These are phyloP conservation scores for Panicum miliaceum DNA, from an alignment of 176 grass and related monocot species.

Conservation along the genomic window DNA sequence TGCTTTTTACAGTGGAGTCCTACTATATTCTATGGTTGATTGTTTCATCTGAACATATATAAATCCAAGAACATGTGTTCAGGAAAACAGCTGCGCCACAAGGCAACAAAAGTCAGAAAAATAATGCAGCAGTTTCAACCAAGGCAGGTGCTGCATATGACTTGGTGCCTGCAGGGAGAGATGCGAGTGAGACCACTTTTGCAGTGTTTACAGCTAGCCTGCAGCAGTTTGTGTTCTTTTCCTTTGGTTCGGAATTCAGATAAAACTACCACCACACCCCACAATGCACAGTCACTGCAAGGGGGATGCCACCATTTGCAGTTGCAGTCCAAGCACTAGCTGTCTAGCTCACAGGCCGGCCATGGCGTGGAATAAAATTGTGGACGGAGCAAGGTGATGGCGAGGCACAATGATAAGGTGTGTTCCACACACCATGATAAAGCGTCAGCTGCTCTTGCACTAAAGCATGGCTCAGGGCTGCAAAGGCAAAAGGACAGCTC, in stretches of 20 bases:
- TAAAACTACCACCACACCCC: constrained; percentile 43
- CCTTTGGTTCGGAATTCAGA: constrained; percentile 26
- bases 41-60: constrained; percentile 19
- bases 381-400: constrained; percentile 42
- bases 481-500: constrained; percentile 55
- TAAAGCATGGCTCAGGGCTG: constrained; percentile 48
- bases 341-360: constrained; percentile 14
- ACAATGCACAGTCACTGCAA: constrained; percentile 38
- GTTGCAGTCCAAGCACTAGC: constrained; percentile 39
- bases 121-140: constrained; percentile 51
- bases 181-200: constrained; percentile 37
- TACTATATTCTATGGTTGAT: constrained; percentile 33
- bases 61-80: constrained; percentile 46
- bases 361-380: constrained; percentile 34
- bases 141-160: constrained; percentile 51
- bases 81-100: constrained; percentile 32
- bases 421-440: constrained; percentile 44
- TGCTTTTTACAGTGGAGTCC: constrained; percentile 36
- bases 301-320: constrained; percentile 4
- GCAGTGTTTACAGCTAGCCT: constrained; percentile 60
- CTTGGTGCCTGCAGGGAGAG: constrained; percentile 26
- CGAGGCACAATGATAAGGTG: constrained; percentile 63
- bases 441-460: constrained; percentile 33
- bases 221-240: constrained; percentile 42
- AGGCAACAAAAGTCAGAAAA: constrained; percentile 56